phyloP scores from a whole-genome alignment of 164 flowering plant species.

The Pachysandra terminalis region DNA sequence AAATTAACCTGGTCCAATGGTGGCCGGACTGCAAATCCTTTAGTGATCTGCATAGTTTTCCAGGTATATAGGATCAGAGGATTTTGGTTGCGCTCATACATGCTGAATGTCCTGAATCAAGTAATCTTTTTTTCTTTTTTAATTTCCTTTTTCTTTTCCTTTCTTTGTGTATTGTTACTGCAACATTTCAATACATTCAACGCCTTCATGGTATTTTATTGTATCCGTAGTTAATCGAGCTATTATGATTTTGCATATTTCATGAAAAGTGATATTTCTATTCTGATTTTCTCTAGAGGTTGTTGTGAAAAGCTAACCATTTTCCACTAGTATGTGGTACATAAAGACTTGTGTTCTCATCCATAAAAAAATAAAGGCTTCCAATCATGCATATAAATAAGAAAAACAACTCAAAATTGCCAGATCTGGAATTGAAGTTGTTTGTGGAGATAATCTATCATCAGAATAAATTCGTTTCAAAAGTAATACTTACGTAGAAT shows the following conservation, averaged over 20 bases:
- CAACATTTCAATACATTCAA: too few species aligned
- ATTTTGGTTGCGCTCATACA: too few species aligned
- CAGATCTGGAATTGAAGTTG: neutral
- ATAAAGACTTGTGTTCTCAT: neutral
- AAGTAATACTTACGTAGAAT: neutral
- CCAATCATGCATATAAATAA: too few species aligned
- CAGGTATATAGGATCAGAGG: too few species aligned
- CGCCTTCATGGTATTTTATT: neutral
- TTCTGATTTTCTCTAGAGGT: neutral
- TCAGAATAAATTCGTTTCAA: neutral
- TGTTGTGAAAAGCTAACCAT: slow-evolving; percentile 1
- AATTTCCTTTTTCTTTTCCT: too few species aligned
- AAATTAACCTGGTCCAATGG: neutral
- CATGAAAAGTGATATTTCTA: neutral
- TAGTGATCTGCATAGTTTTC: too few species aligned
- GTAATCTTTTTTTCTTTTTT: too few species aligned
- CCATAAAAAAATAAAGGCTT: neutral
- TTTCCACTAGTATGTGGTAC: neutral
- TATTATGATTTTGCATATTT: neutral
- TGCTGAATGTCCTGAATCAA: too few species aligned
- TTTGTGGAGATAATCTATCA: neutral
- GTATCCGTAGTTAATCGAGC: too few species aligned
- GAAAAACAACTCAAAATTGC: too few species aligned
- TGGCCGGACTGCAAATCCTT: too few species aligned
- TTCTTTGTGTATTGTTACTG: too few species aligned